Evolutionary conservation across 805 yeast genomes (phyloP).

Genomic region (Starmerella bombicola): DNA sequence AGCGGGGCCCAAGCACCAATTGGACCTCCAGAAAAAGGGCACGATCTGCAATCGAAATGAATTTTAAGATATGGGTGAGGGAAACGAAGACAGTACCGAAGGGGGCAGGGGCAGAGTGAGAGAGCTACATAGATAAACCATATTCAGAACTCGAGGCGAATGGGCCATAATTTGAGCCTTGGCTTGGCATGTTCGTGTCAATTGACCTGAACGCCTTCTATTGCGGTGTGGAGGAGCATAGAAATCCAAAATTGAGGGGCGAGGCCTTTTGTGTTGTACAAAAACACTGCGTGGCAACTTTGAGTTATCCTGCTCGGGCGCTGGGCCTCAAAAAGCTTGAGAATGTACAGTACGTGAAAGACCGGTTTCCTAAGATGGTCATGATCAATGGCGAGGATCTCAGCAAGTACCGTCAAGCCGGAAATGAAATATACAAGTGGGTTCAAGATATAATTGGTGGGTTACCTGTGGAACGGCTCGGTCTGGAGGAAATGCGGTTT

Average conservation of each 20-base stretch:
- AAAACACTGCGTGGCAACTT: conserved; percentile 26
- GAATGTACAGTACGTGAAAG: conserved; percentile 13
- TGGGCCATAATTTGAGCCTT: not conserved
- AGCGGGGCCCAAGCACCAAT: no score
- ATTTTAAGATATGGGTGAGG: no score
- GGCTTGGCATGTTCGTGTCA: conserved; percentile 21
- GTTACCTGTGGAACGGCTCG: conserved; percentile 26
- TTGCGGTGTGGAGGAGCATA: conserved; percentile 27
- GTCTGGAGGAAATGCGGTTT: conserved; percentile 28
- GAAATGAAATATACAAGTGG: conserved; percentile 22
- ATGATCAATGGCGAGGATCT: conserved; percentile 27
- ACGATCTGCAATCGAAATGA: no score
- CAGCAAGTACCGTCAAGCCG: conserved; percentile 25
- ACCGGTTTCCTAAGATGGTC: conserved; percentile 21
- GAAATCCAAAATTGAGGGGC: conserved; percentile 22
- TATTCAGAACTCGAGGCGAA: not conserved
- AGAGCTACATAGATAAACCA: no score
- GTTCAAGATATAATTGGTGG: conserved; percentile 15
- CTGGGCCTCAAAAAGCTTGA: conserved; percentile 25
- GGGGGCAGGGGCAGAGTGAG: no score
- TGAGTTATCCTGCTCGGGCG: conserved; percentile 26
- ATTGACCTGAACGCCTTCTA: conserved; percentile 29
- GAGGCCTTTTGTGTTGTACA: conserved; percentile 27
- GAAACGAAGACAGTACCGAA: no score
- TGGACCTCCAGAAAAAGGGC: no score